Conservation (phyloP, 139 green algal species). For the Chlorella sp. region DNA sequence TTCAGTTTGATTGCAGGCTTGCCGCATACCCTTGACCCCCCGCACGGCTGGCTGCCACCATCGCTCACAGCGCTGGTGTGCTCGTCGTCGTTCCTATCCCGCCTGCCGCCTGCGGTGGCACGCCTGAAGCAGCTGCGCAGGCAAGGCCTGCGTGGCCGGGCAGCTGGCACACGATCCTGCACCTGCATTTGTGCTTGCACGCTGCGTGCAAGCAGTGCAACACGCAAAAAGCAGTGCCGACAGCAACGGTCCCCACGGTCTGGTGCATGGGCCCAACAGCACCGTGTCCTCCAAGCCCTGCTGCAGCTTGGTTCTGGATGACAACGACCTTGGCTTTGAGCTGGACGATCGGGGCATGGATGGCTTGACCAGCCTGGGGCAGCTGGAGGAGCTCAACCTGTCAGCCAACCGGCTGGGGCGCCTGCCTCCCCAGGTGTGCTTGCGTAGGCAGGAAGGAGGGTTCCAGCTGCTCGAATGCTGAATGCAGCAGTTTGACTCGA, state of each 20-base stretch:
- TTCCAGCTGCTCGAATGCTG: not conserved
- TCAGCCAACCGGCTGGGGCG: not conserved
- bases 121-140: not conserved
- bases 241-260: too few relatives aligned
- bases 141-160: not conserved
- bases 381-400: slow-evolving; percentile 18
- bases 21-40: not conserved
- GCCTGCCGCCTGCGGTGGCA: not conserved
- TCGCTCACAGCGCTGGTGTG: not conserved
- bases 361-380: not conserved
- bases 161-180: not conserved
- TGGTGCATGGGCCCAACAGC: not conserved
- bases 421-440: not conserved
- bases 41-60: not conserved
- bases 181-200: too few relatives aligned
- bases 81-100: not conserved
- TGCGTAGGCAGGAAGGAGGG: not conserved
- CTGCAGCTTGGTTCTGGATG: slow-evolving; percentile 13
- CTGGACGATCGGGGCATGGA: not conserved
- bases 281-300: not conserved
- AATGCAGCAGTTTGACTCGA: not conserved
- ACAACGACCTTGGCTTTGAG: not conserved
- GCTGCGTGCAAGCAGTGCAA: not conserved
- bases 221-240: not conserved
- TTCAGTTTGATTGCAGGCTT: not conserved